Evolutionary conservation across 805 yeast genomes (phyloP).

Genomic region (Suhomyces sp.): DNA sequence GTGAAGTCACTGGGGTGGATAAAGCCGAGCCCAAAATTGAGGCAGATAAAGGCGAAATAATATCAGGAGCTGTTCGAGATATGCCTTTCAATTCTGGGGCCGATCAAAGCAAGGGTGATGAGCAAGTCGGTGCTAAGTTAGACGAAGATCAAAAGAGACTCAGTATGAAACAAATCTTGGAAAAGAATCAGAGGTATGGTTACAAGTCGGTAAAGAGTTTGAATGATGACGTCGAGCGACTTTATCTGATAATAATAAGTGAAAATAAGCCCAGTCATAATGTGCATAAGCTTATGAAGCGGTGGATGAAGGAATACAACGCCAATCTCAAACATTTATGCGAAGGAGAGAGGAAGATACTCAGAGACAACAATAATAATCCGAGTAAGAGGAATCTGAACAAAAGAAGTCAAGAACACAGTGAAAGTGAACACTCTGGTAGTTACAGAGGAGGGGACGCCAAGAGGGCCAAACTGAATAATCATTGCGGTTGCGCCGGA

Average conservation of each 20-base stretch:
- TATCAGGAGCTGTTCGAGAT: too few relatives aligned
- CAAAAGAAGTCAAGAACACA: neutral
- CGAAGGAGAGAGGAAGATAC: conserved; percentile 8
- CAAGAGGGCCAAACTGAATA: too few relatives aligned
- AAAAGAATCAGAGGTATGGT: conserved; percentile 20
- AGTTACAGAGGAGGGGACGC: too few relatives aligned
- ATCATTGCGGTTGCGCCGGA: too few relatives aligned
- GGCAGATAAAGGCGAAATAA: too few relatives aligned
- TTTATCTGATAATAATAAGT: conserved; percentile 17
- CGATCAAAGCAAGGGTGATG: too few relatives aligned
- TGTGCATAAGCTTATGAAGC: conserved; percentile 16
- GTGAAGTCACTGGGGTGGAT: too few relatives aligned
- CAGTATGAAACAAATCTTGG: conserved; percentile 3
- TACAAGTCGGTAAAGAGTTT: conserved; percentile 28
- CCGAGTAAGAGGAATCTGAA: neutral
- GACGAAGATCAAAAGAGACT: neutral
- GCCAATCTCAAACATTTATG: conserved; percentile 6
- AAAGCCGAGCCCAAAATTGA: neutral
- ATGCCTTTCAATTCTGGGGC: too few relatives aligned
- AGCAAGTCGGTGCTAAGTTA: neutral
- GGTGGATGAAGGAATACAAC: conserved; percentile 19
- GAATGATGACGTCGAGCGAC: conserved; percentile 26
- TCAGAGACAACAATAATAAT: conserved; percentile 1
- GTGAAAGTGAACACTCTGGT: too few relatives aligned
- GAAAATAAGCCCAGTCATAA: conserved; percentile 20